Conservation (phyloP, 768 basidiomycete genomes). For the Suillus spraguei region DNA sequence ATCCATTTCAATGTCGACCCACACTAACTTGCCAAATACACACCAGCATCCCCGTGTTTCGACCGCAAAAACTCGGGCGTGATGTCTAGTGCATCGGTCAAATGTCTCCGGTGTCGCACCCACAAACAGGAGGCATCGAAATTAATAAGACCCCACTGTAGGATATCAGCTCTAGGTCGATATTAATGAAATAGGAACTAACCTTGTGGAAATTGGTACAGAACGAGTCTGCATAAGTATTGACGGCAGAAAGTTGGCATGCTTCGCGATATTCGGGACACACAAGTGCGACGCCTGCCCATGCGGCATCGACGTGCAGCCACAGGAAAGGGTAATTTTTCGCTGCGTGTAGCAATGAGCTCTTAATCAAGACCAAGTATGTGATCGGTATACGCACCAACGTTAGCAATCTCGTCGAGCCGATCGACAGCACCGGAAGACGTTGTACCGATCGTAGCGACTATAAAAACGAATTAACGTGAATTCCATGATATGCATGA, state of each 20-base stretch:
- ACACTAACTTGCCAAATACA: conserved; percentile 11
- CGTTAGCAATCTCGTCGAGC: conserved; percentile 69
- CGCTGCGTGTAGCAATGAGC: conserved; percentile 40
- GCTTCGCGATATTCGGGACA: conserved; percentile 75
- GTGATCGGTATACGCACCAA: conserved; percentile 48
- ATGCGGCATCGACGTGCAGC: conserved; percentile 89
- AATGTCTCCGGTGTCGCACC: conserved; percentile 71
- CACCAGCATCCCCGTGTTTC: conserved; percentile 76
- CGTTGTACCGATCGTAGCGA: conserved; percentile 91
- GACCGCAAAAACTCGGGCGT: conserved; percentile 85
- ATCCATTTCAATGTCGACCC: background rate
- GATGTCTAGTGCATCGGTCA: conserved; percentile 83
- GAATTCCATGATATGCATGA: background rate
- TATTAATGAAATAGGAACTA: background rate
- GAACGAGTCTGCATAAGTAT: conserved; percentile 76
- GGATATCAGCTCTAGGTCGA: background rate
- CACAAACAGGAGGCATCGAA: conserved; percentile 83
- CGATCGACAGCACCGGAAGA: conserved; percentile 87
- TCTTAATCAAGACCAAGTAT: background rate
- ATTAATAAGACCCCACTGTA: conserved; percentile 86
- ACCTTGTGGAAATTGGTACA: conserved; percentile 95
- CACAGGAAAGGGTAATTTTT: conserved; percentile 66
- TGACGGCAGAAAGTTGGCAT: conserved; percentile 70
- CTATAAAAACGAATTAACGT: conserved; percentile 39
- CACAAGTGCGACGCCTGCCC: conserved; percentile 84